Conservation (phyloP, 805 yeast genomes). For the Ogataea pini region DNA sequence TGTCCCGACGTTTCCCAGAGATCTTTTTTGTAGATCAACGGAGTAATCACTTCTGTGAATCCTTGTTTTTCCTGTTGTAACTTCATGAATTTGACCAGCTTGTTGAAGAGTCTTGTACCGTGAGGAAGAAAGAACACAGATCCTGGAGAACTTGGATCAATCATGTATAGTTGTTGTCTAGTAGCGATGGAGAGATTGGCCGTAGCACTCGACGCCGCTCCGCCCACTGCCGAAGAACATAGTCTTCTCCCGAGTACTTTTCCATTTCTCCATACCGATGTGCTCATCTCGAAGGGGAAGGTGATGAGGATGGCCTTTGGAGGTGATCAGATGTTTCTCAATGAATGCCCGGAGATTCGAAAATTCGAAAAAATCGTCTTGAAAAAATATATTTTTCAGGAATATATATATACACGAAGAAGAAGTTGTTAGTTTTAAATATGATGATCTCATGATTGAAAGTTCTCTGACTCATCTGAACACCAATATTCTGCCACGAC, state of each 20-base stretch:
- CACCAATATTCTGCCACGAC: no score
- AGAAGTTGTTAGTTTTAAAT: no score
- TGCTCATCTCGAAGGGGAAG: background rate
- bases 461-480: no score
- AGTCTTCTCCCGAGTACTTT: constrained; percentile 7
- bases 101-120: constrained; percentile 85
- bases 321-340: no score
- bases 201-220: constrained; percentile 35
- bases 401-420: no score
- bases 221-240: constrained; percentile 7
- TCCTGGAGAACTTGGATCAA: constrained; percentile 86
- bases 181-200: constrained; percentile 48
- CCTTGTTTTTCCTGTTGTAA: constrained; percentile 78
- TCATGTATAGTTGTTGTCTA: constrained; percentile 74
- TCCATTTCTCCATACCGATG: background rate
- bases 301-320: no score
- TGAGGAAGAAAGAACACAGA: constrained; percentile 90
- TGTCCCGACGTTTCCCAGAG: constrained; percentile 94
- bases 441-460: no score
- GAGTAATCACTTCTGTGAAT: constrained; percentile 90
- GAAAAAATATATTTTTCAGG: no score
- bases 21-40: constrained; percentile 77
- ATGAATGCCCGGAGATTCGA: no score
- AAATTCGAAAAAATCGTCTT: no score
- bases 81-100: constrained; percentile 78